Conservation (phyloP, 176 grass and related monocot species). For the Guadua angustifolia region DNA sequence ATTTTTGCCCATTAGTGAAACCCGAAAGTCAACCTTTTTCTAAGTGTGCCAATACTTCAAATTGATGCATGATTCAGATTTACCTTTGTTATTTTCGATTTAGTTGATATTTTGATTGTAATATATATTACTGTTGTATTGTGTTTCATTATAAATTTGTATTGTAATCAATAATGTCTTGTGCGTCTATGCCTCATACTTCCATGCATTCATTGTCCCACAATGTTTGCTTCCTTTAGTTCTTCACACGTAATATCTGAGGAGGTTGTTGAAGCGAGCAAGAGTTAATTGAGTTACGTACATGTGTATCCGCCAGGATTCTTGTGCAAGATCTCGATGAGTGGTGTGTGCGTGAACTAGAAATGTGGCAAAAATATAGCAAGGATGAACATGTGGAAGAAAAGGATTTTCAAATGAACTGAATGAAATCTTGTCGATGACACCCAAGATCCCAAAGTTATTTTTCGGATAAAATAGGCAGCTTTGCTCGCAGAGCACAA, state of each 20-base stretch:
- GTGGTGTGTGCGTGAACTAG: constrained; percentile 77
- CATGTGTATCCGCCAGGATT: constrained; percentile 85
- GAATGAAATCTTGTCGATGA: constrained; percentile 60
- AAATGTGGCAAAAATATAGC: constrained; percentile 71
- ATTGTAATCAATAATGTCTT: not conserved
- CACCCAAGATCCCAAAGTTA: constrained; percentile 60
- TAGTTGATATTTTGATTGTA: not conserved
- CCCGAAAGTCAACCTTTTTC: not conserved
- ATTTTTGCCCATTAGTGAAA: not conserved
- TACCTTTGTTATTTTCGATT: not conserved
- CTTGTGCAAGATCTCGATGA: constrained; percentile 96
- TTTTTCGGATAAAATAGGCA: constrained; percentile 75
- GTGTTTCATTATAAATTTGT: not conserved
- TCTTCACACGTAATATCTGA: constrained; percentile 75
- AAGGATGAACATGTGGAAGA: constrained; percentile 57
- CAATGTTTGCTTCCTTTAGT: not conserved
- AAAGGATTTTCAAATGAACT: constrained; percentile 63
- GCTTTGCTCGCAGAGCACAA: constrained; percentile 80
- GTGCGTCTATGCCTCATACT: constrained; percentile 18
- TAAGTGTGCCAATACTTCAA: not conserved
- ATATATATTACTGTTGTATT: not conserved
- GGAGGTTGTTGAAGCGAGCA: constrained; percentile 93
- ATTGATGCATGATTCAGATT: constrained; percentile 14
- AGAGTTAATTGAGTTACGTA: constrained; percentile 82
- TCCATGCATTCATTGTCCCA: constrained; percentile 6